These are phyloP conservation scores for Pseudofabraea citricarpa DNA, from an alignment of 2,329 filamentous ascomycete species.

Conservation along the genomic window DNA sequence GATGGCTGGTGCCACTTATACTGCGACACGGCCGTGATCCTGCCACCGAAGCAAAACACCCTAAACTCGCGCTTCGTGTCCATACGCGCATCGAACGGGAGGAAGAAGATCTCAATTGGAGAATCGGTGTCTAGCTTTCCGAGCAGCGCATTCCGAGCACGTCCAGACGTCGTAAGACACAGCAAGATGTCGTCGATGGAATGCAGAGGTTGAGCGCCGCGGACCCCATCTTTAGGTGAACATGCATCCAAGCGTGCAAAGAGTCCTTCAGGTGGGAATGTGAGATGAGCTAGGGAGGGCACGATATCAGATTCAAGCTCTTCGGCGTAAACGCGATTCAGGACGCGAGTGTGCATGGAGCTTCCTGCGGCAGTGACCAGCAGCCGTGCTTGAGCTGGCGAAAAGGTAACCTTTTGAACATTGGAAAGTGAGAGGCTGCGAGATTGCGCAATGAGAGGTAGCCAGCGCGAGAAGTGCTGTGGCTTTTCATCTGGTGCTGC, in stretches of 20 bases:
- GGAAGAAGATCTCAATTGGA: conserved; percentile 31
- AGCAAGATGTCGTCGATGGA: conserved; percentile 29
- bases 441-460: conserved; percentile 32
- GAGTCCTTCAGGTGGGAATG: conserved; percentile 31
- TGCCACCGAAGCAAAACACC: conserved; percentile 33
- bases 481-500: conserved; percentile 27
- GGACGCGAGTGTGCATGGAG: conserved; percentile 26
- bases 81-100: conserved; percentile 38
- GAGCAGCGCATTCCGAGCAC: conserved; percentile 31
- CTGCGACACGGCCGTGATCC: conserved; percentile 35
- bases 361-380: conserved; percentile 25
- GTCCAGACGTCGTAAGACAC: conserved; percentile 33
- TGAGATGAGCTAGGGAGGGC: conserved; percentile 19
- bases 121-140: conserved; percentile 16
- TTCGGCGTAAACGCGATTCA: conserved; percentile 28
- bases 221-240: conserved; percentile 37
- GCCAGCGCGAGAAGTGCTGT: conserved; percentile 37
- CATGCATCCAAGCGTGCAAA: conserved; percentile 38
- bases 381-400: conserved; percentile 24
- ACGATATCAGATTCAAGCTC: conserved; percentile 29
- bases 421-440: conserved; percentile 22
- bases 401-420: conserved; percentile 28
- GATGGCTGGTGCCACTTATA: conserved; percentile 36
- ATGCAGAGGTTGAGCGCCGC: conserved; percentile 14
- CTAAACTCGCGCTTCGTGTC: conserved; percentile 34